These are phyloP conservation scores for Trypanosoma theileri DNA, from an alignment of 208 protist species.

Conservation along the genomic window DNA sequence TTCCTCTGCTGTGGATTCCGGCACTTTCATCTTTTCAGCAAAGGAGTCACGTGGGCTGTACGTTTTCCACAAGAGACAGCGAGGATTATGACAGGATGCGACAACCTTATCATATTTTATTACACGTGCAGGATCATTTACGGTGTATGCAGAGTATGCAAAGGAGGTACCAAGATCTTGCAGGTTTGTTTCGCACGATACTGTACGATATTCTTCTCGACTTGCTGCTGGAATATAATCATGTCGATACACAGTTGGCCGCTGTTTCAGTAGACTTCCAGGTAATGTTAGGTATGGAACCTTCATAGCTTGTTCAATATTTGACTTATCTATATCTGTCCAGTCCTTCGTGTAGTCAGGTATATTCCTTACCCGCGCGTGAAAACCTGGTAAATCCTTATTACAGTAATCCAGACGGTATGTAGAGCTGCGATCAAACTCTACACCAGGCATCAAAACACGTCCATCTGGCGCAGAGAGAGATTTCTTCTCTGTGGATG, in stretches of 20 bases:
- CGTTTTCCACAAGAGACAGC: slow-evolving; percentile 61
- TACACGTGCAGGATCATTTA: slow-evolving; percentile 57
- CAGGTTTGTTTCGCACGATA: slow-evolving; percentile 64
- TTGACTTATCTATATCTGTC: slow-evolving; percentile 55
- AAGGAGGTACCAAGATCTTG: slow-evolving; percentile 55
- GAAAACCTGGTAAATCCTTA: slow-evolving; percentile 34
- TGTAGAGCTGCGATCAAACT: slow-evolving; percentile 68
- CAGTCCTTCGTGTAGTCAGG: slow-evolving; percentile 64
- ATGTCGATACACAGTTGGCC: slow-evolving; percentile 63
- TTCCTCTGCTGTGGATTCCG: slow-evolving; percentile 30
- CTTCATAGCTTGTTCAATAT: slow-evolving; percentile 63
- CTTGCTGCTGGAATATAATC: slow-evolving; percentile 45
- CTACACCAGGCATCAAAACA: slow-evolving; percentile 23
- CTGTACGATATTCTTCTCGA: slow-evolving; percentile 42
- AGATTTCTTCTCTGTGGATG: not conserved
- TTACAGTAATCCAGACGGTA: slow-evolving; percentile 85
- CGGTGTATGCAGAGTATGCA: slow-evolving; percentile 70
- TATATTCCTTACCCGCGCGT: slow-evolving; percentile 34
- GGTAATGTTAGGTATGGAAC: slow-evolving; percentile 75
- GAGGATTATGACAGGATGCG: slow-evolving; percentile 43
- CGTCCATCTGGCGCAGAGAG: slow-evolving; percentile 6
- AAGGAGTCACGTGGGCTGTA: slow-evolving; percentile 38
- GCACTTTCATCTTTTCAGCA: slow-evolving; percentile 6
- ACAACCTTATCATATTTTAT: slow-evolving; percentile 53
- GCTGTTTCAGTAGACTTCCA: slow-evolving; percentile 39